A percentile compares a stretch with the other conserved stretches of the same genome.
Evolutionary conservation across 1,139 yeast genomes (phyloP).

Genomic region (Pneumocystis carinii): DNA sequence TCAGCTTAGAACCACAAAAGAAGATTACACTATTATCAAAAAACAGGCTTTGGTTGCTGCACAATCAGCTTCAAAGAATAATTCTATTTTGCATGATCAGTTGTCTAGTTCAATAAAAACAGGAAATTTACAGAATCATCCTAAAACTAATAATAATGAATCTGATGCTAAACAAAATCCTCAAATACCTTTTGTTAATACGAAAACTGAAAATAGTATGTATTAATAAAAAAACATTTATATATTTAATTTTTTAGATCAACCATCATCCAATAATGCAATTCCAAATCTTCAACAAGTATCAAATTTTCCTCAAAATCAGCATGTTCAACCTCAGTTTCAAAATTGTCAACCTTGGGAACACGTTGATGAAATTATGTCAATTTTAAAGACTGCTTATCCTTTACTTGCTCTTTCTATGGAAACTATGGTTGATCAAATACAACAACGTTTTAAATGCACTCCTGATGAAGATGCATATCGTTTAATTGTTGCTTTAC

Average conservation of each 20-base stretch:
- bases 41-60: slow-evolving; percentile 57
- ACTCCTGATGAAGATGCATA: slow-evolving; percentile 95
- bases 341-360: slow-evolving; percentile 70
- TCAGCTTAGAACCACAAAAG: slow-evolving; percentile 87
- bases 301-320: not conserved
- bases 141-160: not conserved
- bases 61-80: slow-evolving; percentile 24
- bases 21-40: slow-evolving; percentile 78
- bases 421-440: slow-evolving; percentile 91
- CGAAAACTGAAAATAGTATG: slow-evolving; percentile 5
- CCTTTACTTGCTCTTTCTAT: slow-evolving; percentile 83
- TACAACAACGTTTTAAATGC: slow-evolving; percentile 83
- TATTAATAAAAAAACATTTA: not conserved
- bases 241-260: not conserved
- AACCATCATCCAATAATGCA: slow-evolving; percentile 2
- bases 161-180: not conserved
- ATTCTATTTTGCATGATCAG: slow-evolving; percentile 10
- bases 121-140: not conserved
- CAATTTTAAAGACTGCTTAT: slow-evolving; percentile 86
- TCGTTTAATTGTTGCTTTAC: slow-evolving; percentile 75
- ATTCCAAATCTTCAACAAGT: slow-evolving; percentile 4
- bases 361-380: slow-evolving; percentile 88
- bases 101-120: not conserved
- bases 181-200: slow-evolving; percentile 3
- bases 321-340: slow-evolving; percentile 7